Conservation (phyloP, 768 basidiomycete genomes). For the Boletus tomentosulus region DNA sequence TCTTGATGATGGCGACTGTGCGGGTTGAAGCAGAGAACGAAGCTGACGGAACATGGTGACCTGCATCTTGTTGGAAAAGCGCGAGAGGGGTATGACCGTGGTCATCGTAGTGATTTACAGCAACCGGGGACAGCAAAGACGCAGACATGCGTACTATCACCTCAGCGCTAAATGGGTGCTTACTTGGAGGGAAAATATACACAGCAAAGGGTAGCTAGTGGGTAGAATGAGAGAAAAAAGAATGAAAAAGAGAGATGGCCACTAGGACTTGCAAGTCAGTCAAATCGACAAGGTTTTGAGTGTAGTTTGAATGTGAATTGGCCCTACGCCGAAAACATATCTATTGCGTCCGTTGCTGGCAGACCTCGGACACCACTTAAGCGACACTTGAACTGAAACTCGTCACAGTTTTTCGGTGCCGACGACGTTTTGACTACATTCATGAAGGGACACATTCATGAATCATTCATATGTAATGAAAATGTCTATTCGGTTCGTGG, state of each 20-base stretch:
- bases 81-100: constrained; percentile 1
- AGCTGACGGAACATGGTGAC: constrained; percentile 1
- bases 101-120: constrained; percentile 16
- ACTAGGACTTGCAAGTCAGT: not conserved
- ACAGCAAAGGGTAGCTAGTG: constrained; percentile 18
- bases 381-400: not conserved
- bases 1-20: constrained; percentile 83
- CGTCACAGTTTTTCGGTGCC: not conserved
- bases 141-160: constrained; percentile 18
- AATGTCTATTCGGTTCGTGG: too few species aligned
- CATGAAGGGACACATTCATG: not conserved
- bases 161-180: constrained; percentile 5
- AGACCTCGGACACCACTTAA: constrained; percentile 18
- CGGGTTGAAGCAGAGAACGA: constrained; percentile 35
- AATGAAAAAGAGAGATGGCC: too few species aligned
- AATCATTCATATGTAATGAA: not conserved
- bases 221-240: too few species aligned
- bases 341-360: constrained; percentile 2
- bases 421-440: not conserved
- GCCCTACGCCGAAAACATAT: not conserved
- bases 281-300: not conserved
- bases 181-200: constrained; percentile 10
- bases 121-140: constrained; percentile 1
- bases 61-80: not conserved
- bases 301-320: constrained; percentile 2